Evolutionary conservation across 2,329 filamentous ascomycete genomes (phyloP).

Genomic region (Xylariales sp.): DNA sequence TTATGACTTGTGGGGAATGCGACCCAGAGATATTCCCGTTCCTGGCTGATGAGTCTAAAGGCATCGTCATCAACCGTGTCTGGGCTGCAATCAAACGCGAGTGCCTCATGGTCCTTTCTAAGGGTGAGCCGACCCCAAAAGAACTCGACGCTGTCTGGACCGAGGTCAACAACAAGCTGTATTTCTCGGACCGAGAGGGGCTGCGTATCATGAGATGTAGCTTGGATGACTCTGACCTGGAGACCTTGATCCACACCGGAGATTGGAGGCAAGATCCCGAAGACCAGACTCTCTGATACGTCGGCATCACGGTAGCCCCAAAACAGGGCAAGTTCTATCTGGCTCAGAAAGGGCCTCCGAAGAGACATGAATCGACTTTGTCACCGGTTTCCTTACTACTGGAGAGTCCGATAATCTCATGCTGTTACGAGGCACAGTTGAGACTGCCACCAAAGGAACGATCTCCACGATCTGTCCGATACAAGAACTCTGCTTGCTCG

Average conservation of each 20-base stretch:
- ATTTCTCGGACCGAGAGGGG: slow-evolving; percentile 41
- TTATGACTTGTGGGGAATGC: slow-evolving; percentile 30
- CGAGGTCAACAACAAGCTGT: slow-evolving; percentile 26
- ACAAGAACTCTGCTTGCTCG: too few relatives aligned
- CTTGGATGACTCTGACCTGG: slow-evolving; percentile 33
- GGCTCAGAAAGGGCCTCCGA: slow-evolving; percentile 6
- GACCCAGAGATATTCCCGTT: slow-evolving; percentile 24
- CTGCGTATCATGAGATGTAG: slow-evolving; percentile 33
- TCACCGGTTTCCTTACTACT: too few relatives aligned
- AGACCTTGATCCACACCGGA: slow-evolving; percentile 35
- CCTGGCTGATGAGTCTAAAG: slow-evolving; percentile 23
- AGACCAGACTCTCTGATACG: slow-evolving; percentile 7
- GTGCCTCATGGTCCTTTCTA: slow-evolving; percentile 24
- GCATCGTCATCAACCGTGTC: slow-evolving; percentile 31
- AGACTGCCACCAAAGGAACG: too few relatives aligned
- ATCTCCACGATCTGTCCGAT: too few relatives aligned
- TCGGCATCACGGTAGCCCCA: slow-evolving; percentile 3
- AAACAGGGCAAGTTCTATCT: slow-evolving; percentile 4
- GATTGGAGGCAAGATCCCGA: slow-evolving; percentile 13
- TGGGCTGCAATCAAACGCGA: slow-evolving; percentile 32
- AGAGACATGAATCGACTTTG: slow-evolving; percentile 5
- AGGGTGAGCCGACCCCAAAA: slow-evolving; percentile 25
- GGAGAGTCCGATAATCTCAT: too few relatives aligned
- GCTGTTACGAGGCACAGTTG: too few relatives aligned
- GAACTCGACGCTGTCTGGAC: slow-evolving; percentile 29